These are phyloP conservation scores for Eucalyptus regnans DNA, from an alignment of 345 rosid genomes.

Conservation along the genomic window DNA sequence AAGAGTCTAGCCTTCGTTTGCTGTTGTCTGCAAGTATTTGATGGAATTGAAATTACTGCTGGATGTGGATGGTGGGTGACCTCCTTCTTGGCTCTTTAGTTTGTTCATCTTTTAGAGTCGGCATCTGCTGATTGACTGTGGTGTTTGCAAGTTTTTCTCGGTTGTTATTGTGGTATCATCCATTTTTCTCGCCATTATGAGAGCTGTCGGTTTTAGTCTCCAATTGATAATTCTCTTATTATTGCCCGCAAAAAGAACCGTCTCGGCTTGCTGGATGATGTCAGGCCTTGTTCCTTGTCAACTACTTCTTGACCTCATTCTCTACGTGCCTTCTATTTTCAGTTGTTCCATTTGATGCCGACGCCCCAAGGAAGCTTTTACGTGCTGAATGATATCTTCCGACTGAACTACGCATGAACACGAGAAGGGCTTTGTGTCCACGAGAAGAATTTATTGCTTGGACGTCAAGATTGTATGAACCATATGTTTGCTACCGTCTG, in stretches of 20 bases:
- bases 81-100: not conserved
- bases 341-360: constrained; percentile 99
- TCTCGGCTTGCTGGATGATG: not conserved
- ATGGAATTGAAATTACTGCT: not conserved
- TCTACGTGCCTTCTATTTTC: constrained; percentile 5
- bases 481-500: not conserved
- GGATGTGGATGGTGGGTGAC: not conserved
- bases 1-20: not conserved
- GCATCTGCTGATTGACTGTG: not conserved
- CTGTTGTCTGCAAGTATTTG: not conserved
- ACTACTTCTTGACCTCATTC: not conserved
- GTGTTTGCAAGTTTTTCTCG: not conserved
- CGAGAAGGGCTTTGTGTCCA: not conserved
- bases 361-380: constrained; percentile 89
- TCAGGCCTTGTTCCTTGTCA: not conserved
- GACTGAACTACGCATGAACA: constrained; percentile 89
- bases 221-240: not conserved
- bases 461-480: not conserved
- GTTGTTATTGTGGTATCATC: not conserved
- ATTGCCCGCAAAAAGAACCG: not conserved
- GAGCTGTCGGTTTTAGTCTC: not conserved
- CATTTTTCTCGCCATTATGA: not conserved
- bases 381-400: constrained; percentile 88
- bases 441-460: not conserved
- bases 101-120: not conserved